Evolutionary conservation across 176 grass and related monocot genomes (phyloP).

Genomic region (Lolium rigidum): DNA sequence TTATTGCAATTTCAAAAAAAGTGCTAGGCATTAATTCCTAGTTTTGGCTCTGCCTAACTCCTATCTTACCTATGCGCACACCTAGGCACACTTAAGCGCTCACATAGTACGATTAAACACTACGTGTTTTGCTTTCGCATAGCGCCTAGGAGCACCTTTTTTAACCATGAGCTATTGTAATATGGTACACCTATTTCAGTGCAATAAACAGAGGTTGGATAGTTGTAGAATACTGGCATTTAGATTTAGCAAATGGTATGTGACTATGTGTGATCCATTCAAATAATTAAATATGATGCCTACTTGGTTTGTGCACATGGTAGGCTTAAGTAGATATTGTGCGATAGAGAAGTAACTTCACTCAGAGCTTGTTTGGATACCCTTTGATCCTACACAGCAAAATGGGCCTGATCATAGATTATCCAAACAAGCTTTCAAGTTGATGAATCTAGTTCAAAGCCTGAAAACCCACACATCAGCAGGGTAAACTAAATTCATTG

Average conservation of each 20-base stretch:
- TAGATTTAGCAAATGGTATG: neutral
- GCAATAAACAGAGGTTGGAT: neutral
- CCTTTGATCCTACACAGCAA: neutral
- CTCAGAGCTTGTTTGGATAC: constrained; percentile 1
- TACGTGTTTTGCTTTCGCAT: too few species aligned
- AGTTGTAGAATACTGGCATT: constrained; percentile 2
- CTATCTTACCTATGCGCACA: too few species aligned
- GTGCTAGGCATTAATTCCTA: too few species aligned
- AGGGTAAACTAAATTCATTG: constrained; percentile 3
- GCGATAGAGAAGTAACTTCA: neutral
- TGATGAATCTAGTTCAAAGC: neutral
- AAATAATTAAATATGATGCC: neutral
- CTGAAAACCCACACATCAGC: neutral
- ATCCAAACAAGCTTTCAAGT: constrained; percentile 7
- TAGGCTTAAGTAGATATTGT: neutral
- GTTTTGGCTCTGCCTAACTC: too few species aligned
- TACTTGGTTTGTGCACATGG: neutral
- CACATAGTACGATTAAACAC: too few species aligned
- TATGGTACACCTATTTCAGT: neutral
- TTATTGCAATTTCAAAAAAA: neutral
- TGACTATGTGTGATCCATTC: neutral
- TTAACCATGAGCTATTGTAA: too few species aligned
- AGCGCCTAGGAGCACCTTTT: too few species aligned
- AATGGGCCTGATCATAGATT: neutral
- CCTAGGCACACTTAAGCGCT: too few species aligned